Evolutionary conservation across 192 early-diverging fungal species (phyloP), one percentile per base, ranked within the genome.

Genomic region (Entomortierella beljakovae): DNA sequence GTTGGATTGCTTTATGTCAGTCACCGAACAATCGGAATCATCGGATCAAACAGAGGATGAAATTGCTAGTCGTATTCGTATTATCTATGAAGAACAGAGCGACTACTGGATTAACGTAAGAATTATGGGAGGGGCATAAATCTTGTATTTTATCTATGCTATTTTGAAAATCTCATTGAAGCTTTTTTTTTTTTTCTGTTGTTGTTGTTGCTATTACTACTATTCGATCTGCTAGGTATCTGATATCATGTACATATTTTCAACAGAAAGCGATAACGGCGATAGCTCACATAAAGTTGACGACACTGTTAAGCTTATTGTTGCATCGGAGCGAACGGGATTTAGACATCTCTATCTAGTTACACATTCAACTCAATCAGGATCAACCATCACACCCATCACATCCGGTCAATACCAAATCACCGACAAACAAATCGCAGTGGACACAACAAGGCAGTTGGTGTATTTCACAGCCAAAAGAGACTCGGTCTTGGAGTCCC

Each of bases 31-130:
- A 62, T 61, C 66, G 20, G 64, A 73, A 29, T 60, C 50, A 16
- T 52, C 61, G 22, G 64, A 62, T 10, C 49, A 71, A 26, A 35
- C 23, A 10, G 77, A 82, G 50, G 52, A 82, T 13, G 35, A 66
- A 1, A 43, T 71, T 3, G 25, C 43, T 9, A 69, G 57, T 40
- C 51, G 59, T 31, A 83, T 87, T 3, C 80, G 85, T 23, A 62
- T 89, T 20, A 46, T 92, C 9, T 86, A 80, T 53, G 84, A 88
- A 40, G 91, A 92, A 40, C 67, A 64, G 31, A 83, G 63, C 31
- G 52, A 81, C 11, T 61, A 65, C 48, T 92, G 91, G 91, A 88
- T 91, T 53, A 92, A 92, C 68, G 84, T 90, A 33, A 51, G 79
- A 46, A 20, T 20, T 40, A 13, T 68, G 28, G 53, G 32, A 51